Base-by-base conservation (phyloP, 2,329 filamentous ascomycete species). In the Bipolaris zeicola region DNA sequence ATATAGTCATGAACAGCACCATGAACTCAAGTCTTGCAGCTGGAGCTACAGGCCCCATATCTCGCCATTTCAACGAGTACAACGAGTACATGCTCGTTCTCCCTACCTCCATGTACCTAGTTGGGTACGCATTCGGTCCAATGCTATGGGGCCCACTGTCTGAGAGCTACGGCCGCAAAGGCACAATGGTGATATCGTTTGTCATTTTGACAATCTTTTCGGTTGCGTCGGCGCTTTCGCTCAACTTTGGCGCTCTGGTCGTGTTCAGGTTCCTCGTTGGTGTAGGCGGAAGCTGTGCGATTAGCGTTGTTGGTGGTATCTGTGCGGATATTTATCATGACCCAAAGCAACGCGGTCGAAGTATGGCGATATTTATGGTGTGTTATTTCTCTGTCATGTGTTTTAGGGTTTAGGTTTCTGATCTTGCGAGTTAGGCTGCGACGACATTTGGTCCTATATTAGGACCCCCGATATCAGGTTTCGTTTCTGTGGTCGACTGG, bases 401-500 rank as follows among this genome's bases (percentile, higher is more conserved):
- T 18, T 34, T 4, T 7, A 16, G 1, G 14, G 16, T 4, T 14
- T 14, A 20, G 5, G 8, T 18, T 41, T 2, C 48, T 56, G 24
- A 56, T 34, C n/a, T n/a, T 5, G 13, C 8, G 10, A 16, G 18
- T 84, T 4, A 87, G 82, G 84, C 83, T 16, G 86, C 82, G 13
- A 91, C 88, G 3, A 82, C 85, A 0, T 85, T 85, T 42, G 89
- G 89, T 0, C 88, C 87, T 0, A 80, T 90, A n/a, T 73, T 87
- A 2, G 85, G 86, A 2, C 88, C 88, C 2, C 83, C 88, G 14
- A 80, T 88, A 20, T 86, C 85, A 0, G 88, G 87, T 8, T 90
- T 83, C 73, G 82, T 85, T 37, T 79, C 84, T 0, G 80, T 79
- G 1, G 81, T 89, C 24, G 83, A 82, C 24, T 91, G 88, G 89